phyloP scores from a whole-genome alignment of 2,329 filamentous ascomycete genomes.

The Pyrenochaeta sp. region DNA sequence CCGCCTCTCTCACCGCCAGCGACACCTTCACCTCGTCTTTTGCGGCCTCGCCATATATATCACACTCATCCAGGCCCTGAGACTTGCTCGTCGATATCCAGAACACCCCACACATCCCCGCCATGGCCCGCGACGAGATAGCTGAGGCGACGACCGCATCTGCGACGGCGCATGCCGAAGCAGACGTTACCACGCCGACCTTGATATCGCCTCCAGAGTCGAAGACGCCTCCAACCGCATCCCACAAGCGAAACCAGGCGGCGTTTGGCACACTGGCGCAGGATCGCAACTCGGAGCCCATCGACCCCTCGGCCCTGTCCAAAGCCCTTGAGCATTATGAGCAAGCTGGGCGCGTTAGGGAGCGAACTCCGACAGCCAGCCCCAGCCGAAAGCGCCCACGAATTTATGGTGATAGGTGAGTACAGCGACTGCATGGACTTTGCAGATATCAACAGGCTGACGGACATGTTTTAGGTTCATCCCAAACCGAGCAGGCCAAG shows the following conservation, averaged over 20 bases:
- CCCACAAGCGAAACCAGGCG: slow-evolving; percentile 55
- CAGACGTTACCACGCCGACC: slow-evolving; percentile 52
- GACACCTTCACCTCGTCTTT: slow-evolving; percentile 16
- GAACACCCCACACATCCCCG: slow-evolving; percentile 13
- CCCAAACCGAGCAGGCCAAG: slow-evolving; percentile 89
- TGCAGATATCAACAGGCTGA: neutral
- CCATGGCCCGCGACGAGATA: slow-evolving; percentile 27
- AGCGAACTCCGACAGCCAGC: slow-evolving; percentile 69
- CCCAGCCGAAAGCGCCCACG: slow-evolving; percentile 73
- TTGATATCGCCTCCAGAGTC: slow-evolving; percentile 64
- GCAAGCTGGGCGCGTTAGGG: slow-evolving; percentile 64
- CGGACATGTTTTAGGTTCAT: slow-evolving; percentile 74
- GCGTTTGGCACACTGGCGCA: slow-evolving; percentile 34
- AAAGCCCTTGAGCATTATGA: slow-evolving; percentile 69
- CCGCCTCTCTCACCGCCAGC: slow-evolving; percentile 11
- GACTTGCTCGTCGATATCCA: slow-evolving; percentile 3
- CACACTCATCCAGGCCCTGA: slow-evolving; percentile 4
- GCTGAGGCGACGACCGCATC: slow-evolving; percentile 20
- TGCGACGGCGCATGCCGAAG: slow-evolving; percentile 25
- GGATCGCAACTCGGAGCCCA: slow-evolving; percentile 58
- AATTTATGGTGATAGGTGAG: slow-evolving; percentile 64
- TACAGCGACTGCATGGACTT: neutral
- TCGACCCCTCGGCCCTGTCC: slow-evolving; percentile 66
- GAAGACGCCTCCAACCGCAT: slow-evolving; percentile 66
- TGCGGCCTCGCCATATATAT: slow-evolving; percentile 4